Conservation (phyloP, 345 rosid genomes). For the Arabidopsis suecica region DNA sequence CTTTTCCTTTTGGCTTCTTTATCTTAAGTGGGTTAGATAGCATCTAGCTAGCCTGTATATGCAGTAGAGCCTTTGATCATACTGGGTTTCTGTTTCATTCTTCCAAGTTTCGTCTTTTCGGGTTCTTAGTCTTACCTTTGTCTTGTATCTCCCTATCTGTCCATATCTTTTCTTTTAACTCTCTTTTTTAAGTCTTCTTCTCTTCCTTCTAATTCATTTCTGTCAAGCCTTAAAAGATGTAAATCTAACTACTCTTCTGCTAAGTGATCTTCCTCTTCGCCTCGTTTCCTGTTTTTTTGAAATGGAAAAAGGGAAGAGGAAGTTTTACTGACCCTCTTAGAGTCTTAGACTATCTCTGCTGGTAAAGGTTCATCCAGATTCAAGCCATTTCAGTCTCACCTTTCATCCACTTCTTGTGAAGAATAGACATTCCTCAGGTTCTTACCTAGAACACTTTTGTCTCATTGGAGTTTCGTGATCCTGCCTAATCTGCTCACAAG, state of each 20-base stretch:
- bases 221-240: slow-evolving; percentile 32
- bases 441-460: slow-evolving; percentile 21
- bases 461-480: slow-evolving; percentile 26
- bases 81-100: slow-evolving; percentile 26
- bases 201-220: slow-evolving; percentile 38
- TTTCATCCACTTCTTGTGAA: slow-evolving; percentile 13
- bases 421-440: slow-evolving; percentile 29
- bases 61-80: slow-evolving; percentile 42
- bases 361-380: slow-evolving; percentile 26
- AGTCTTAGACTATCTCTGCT: slow-evolving; percentile 37
- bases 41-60: slow-evolving; percentile 46
- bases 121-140: slow-evolving; percentile 8
- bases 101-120: slow-evolving; percentile 21
- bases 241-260: slow-evolving; percentile 37
- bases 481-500: slow-evolving; percentile 38
- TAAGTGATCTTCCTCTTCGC: slow-evolving; percentile 50
- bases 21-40: slow-evolving; percentile 46
- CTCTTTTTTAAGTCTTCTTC: slow-evolving; percentile 26
- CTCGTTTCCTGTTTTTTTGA: slow-evolving; percentile 66
- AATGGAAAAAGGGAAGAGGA: slow-evolving; percentile 63
- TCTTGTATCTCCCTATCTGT: slow-evolving; percentile 30
- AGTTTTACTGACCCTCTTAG: slow-evolving; percentile 38
- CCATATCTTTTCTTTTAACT: slow-evolving; percentile 30
- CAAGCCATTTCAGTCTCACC: slow-evolving; percentile 13
- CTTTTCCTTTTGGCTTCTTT: slow-evolving; percentile 33